Base-by-base conservation (phyloP, 1,139 yeast genomes). In the Hanseniaspora gamundiae region DNA sequence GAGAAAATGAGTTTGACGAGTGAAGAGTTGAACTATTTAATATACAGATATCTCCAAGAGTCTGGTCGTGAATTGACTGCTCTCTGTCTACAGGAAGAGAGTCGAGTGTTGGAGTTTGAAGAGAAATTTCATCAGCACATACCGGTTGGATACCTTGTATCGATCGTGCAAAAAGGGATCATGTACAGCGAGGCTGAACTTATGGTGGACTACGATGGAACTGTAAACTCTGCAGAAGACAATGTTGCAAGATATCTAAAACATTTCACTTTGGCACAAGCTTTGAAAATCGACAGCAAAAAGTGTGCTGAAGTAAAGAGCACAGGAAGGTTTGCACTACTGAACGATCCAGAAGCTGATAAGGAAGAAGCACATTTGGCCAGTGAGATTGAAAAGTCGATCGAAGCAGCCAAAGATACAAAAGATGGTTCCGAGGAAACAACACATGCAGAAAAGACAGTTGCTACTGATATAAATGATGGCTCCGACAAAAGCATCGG, bases 41-140 rank as follows among this genome's bases (percentile, higher is more conserved):
- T 91, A 48, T 91, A 96, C 95, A 68, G 97, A 52, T 91, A 91
- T 59, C 70, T 88, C 39, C 95, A 86, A 59, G 98, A 91, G 60
- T 72, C 85, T 7, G 96, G 95, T 41, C 62, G 58, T 47, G 93
- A 83, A 46, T 70, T 85, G 31, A 71, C 94, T 2, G 91, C 95
- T 0, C 78, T 74, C 56, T 94, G 96, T 0, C 65, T 91, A 40
- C 86, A 83, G 50, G 80, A 82, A 52, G 91, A 85, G 53, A 68
- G 91, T 2, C 66, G 72, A 24, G 80, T 85, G 17, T 71, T 74
- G 51, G 66, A 68, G 28, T 71, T 74, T 50, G 95, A 87, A 47
- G 60, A 61, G 5, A 60, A 65, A 41, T 73, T 71, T 49, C 65
- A 68, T 1, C 65, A 67, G 20, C 64, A 70, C 31, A 70, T 81